Evolutionary conservation across 2,329 filamentous ascomycete species (phyloP), one percentile per base, ranked within the genome.

Genomic region (Aspergillus pseudoterreus): DNA sequence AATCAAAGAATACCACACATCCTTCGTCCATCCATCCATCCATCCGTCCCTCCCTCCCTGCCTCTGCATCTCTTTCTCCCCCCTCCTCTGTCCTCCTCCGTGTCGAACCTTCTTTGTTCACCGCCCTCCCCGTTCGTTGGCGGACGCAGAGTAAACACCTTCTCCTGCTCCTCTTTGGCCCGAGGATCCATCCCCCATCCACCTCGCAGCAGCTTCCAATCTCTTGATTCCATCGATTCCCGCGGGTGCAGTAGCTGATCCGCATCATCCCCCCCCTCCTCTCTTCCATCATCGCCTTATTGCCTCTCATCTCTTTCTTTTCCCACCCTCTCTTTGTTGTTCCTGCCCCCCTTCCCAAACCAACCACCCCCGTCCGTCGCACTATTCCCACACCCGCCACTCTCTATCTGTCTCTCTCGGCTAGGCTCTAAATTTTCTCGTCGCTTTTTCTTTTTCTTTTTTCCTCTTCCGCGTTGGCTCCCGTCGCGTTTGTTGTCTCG

Each of bases 401-500:
- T 58, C 55, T 53, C 52, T 52, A 57, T 58, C 55, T 56, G 59
- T 53, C 43, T 57, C 49, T 39, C 58, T 45, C 45, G 50, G 6
- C 35, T 14, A 6, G 14, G 15, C 35, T 38, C 6, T n/a, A 38
- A 38, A 38, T 22, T 42, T 49, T 56, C 51, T 41, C 32, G 45
- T 45, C 49, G 15, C 45, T 51, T 53, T 48, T 50, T 54, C 54
- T 48, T 50, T 54, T 42, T 53, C 45, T 51, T 53, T 50, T 50
- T 55, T 53, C 57, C 49, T 43, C 43, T 50, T 51, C 49, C 50
- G 41, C 51, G 49, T 50, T 50, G 50, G 53, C 49, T 47, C 46
- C 52, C 60, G 56, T 55, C 58, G 67, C 64, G 63, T 61, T 54
- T 55, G 32, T 47, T 42, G 15, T 53, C 54, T 56, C 57, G 61